A percentile compares a stretch with the other conserved stretches of the same genome.
Conservation (phyloP, 148 eudicot genomes). For the Salicornia ramosissima region DNA sequence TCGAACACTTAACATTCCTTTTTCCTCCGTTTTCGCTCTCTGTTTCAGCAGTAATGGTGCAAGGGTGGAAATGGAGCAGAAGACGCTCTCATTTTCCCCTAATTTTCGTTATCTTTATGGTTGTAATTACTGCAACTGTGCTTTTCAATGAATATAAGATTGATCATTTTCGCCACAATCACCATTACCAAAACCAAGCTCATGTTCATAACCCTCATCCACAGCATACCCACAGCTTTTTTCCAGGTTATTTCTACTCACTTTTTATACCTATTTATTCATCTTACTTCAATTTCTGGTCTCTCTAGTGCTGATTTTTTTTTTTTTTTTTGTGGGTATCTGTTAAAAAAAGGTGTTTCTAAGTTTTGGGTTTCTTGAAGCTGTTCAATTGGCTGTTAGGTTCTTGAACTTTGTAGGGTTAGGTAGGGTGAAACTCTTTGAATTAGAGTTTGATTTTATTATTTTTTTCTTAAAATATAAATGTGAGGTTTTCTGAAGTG, state of each 20-base stretch:
- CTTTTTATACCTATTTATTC: not conserved
- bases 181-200: constrained; percentile 21
- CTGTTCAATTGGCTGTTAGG: not conserved
- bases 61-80: constrained; percentile 48
- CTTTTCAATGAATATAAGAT: constrained; percentile 52
- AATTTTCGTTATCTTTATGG: constrained; percentile 43
- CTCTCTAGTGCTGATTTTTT: not conserved
- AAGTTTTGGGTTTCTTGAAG: constrained; percentile 13
- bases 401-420: not conserved
- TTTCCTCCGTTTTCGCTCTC: not conserved
- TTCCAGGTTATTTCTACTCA: constrained; percentile 31
- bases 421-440: not conserved
- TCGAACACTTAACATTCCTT: not conserved
- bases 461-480: not conserved
- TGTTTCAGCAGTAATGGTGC: constrained; percentile 30
- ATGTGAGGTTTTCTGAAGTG: not conserved
- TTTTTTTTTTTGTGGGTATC: constrained; percentile 24
- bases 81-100: constrained; percentile 50
- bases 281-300: not conserved
- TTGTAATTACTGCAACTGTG: constrained; percentile 46
- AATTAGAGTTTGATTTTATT: constrained; percentile 2
- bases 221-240: constrained; percentile 14
- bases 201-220: constrained; percentile 12
- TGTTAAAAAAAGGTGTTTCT: constrained; percentile 8
- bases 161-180: constrained; percentile 38